Evolutionary conservation across 257 asterid species (phyloP), one percentile per base, ranked within the genome.

Genomic region (Solanum paucissectum): DNA sequence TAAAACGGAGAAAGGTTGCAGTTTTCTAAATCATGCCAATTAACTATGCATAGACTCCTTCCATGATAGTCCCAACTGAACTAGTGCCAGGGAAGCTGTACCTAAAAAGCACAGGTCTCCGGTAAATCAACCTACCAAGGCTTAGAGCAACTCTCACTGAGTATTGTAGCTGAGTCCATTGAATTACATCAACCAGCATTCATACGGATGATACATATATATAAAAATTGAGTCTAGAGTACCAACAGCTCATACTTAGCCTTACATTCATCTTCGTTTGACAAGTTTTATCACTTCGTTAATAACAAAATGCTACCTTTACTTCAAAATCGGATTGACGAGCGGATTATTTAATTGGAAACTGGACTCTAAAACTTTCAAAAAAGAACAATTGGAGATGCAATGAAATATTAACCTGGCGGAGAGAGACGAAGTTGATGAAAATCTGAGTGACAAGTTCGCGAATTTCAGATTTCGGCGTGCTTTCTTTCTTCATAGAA

Each of bases 341-440:
- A 66, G 36, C 20, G 8, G 73, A 25, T 66, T 25, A 66, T 25
- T 25, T 66, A 11, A 29, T 12, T 12, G 73, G 73, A 66, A 25
- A 66, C 73, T 66, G 32, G 12, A 66, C 9, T 11, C 34, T 66
- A 25, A 27, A 66, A 66, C 34, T 27, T 66, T 66, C 9, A 34
- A 34, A 14, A 46, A 76, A 37, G 72, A 87, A 4, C 52, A 83
- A 77, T 29, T 49, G 37, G 37, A 44, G 60, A 84, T 5, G 32
- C 62, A 66, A 88, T 20, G 62, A 5, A 42, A 9, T 44, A 42
- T 84, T 85, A 66, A 96, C 99, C 99, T 96, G 98, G 21, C 99
- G 98, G 87, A 97, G 98, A 64, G 92, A 89, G 52, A 97, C 97
- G 88, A 97, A 97, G 90, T 93, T 95, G 88, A 97, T 95, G 88